Base-by-base conservation (phyloP, 148 eudicot genomes). In the Cornus kousa region DNA sequence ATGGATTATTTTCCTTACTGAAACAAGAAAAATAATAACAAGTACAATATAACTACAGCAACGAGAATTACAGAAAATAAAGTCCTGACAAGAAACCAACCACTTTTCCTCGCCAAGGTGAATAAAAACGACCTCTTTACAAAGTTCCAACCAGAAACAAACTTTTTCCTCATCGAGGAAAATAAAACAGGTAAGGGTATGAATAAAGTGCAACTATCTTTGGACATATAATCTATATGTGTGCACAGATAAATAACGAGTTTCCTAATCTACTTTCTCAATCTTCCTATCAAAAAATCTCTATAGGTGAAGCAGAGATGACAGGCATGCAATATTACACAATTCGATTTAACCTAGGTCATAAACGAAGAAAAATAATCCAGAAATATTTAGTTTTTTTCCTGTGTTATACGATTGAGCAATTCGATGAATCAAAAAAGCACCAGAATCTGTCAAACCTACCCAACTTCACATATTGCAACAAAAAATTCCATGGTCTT, bases 101-200 rank as follows among this genome's bases (percentile, higher is more conserved):
- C 22, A 20, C 8, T n/a, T 13, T 20, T 62, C 24, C 66, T 62
- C 6, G 19, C 20, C 66, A 62, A 62, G 66, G 23, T 5, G 22
- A 62, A 62, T 19, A 62, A 75, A 62, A 33, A 74, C 60, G 68
- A 32, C 77, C 20, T 57, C 24, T 23, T 57, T 57, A 59, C 39
- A 24, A 74, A 6, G 32, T 19, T 0, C n/a, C 22, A 32, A 28
- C 1, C 28, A 28, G 28, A 16, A 10, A 7, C 64, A 7, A 53
- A 20, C 23, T 7, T 50, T 12, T 9, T 60, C 5, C n/a, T 60
- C 16, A 16, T 5, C 66, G 6, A 62, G 66, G 1, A 62, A 5
- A 43, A 43, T 43, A 43, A 43, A 16, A 53, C 19, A 16, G 17
- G 59, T 1, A 53, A 53, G 59, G 59, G 17, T 19, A 11, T 53